phyloP scores from a whole-genome alignment of 108 stramenopile species.

The Nannochloropsis oceanica region DNA sequence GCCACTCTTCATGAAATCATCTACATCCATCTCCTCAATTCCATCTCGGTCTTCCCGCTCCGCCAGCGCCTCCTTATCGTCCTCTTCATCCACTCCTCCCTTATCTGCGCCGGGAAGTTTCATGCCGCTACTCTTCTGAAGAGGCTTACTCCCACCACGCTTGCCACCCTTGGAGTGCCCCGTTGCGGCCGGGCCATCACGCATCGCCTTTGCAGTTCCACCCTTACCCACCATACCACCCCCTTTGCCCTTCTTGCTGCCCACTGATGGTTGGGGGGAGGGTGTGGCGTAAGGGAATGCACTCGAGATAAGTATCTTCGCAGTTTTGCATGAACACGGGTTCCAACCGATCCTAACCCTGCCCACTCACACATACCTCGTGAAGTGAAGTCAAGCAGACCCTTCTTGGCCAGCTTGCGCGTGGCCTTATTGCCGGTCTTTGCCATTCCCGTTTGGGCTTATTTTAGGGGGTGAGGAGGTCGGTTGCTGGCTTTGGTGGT shows the following conservation, averaged over 20 bases:
- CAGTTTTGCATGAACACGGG: background rate
- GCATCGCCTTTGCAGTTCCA: background rate
- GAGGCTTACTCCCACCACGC: background rate
- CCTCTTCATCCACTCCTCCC: background rate
- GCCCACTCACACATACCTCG: background rate
- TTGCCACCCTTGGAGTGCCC: background rate
- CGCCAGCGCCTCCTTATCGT: background rate
- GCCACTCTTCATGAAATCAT: slow-evolving; percentile 13
- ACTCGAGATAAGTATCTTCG: background rate
- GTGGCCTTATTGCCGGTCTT: background rate
- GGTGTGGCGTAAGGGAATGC: too few relatives aligned
- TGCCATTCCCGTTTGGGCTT: background rate
- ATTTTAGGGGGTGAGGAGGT: too few relatives aligned
- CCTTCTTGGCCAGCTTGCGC: background rate
- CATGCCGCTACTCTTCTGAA: too few relatives aligned
- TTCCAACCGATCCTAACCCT: background rate
- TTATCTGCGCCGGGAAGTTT: background rate
- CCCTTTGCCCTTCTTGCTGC: background rate
- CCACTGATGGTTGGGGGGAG: background rate
- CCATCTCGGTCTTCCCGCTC: background rate
- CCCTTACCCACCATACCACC: background rate
- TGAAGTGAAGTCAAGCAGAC: background rate
- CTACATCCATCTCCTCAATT: background rate
- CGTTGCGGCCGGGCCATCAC: background rate
- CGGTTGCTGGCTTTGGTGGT: too few relatives aligned